Conservation (phyloP, 352 stramenopile species). For the Globisporangium paroecandrum region DNA sequence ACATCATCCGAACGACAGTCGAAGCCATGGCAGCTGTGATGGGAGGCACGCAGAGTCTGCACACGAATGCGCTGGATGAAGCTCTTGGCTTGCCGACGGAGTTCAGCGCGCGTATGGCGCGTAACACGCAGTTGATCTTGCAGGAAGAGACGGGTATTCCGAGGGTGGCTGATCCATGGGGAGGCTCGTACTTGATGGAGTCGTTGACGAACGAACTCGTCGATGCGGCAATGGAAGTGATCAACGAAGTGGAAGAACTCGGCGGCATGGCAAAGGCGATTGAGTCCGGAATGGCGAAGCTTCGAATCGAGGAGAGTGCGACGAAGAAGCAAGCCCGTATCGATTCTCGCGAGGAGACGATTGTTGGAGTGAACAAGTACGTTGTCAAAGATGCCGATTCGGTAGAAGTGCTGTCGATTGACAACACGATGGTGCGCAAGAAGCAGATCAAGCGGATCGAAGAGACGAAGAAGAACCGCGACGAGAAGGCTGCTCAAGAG, state of each 20-base stretch:
- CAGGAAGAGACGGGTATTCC: constrained; percentile 96
- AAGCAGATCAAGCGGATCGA: constrained; percentile 88
- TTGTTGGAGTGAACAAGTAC: constrained; percentile 98
- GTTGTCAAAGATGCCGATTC: constrained; percentile 77
- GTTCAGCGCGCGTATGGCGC: constrained; percentile 93
- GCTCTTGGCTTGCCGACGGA: constrained; percentile 95
- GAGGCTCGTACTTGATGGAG: constrained; percentile 97
- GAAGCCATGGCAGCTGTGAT: constrained; percentile 87
- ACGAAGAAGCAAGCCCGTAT: constrained; percentile 95
- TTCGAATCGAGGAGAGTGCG: constrained; percentile 95
- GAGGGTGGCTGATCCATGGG: constrained; percentile 94
- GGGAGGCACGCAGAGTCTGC: constrained; percentile 95
- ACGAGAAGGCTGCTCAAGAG: constrained; percentile 72
- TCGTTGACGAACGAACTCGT: constrained; percentile 91
- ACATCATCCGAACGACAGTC: constrained; percentile 96
- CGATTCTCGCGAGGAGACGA: constrained; percentile 92
- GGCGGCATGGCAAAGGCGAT: constrained; percentile 98
- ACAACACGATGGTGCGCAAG: constrained; percentile 90
- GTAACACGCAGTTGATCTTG: constrained; percentile 98
- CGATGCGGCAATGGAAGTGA: constrained; percentile 65
- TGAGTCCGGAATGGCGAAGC: constrained; percentile 94
- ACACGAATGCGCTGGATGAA: constrained; percentile 98
- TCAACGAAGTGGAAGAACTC: constrained; percentile 87
- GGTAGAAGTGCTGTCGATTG: constrained; percentile 93
- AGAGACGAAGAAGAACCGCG: constrained; percentile 81